Evolutionary conservation across 768 basidiomycete species (phyloP), one percentile per base, ranked within the genome.

Genomic region (Tremella fuciformis): DNA sequence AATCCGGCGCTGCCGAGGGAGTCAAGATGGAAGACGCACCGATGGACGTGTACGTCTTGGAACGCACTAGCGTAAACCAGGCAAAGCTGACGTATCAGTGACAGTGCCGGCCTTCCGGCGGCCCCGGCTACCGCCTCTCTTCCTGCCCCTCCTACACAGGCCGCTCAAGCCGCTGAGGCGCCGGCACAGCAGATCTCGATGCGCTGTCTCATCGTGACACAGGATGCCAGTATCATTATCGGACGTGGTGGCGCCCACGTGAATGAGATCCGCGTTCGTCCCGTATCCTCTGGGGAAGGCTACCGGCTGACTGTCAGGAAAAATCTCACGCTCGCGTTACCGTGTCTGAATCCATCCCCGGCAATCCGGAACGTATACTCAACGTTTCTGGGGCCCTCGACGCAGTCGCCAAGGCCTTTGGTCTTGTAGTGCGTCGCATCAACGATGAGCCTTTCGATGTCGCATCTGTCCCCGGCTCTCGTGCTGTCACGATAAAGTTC

Each of bases 321-420:
- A 96, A 94, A 82, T 92, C 90, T 65, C 91, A 91, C 44, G 93
- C 94, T 13, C 84, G 91, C 50, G 91, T 98, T 68, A 89, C 92
- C 81, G 91, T 99, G 48, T 98, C 92, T 18, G 96, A 99, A 80
- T 91, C 91, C 74, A 97, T 98, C 60, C 91, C 96, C 2, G 94
- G 94, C 8, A 98, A 98, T 75, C 96, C 96, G n/a, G 96, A 99
- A 79, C 86, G 96, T 47, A 97, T 99, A 65, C 81, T 99, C 68
- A 93, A 93, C 74, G 93, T 99, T 62, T 91, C 88, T 65, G 96
- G 96, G 1, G 88, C 92, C 19, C 83, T 99, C 51, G 96, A 99
- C 71, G 93, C 96, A n/a, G 96, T 98, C 18, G 91, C 89, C 58
- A 99, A 99, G 86, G 96, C 96, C 8, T 99, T 97, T 77, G 96